Evolutionary conservation across 2,329 filamentous ascomycete genomes (phyloP).

Genomic region (Botryosphaeria dothidea): DNA sequence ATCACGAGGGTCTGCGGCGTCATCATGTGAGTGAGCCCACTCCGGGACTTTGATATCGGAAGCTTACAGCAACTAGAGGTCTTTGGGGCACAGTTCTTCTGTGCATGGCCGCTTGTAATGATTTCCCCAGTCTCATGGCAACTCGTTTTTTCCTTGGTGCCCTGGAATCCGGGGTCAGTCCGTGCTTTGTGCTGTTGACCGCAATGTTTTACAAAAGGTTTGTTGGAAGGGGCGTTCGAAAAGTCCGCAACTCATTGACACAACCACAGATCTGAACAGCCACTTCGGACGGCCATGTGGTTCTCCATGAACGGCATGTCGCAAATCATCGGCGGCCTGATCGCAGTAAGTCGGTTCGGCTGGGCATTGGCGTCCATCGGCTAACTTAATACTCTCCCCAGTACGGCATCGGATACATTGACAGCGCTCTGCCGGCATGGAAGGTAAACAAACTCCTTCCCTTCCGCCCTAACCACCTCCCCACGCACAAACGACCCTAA

Average conservation of each 20-base stretch:
- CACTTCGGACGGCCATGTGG: constrained; percentile 14
- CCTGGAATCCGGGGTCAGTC: constrained; percentile 62
- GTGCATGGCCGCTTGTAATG: constrained; percentile 14
- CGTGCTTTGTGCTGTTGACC: constrained; percentile 14
- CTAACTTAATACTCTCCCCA: constrained; percentile 48
- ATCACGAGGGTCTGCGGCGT: constrained; percentile 40
- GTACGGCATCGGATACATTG: constrained; percentile 62
- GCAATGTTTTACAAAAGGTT: constrained; percentile 1
- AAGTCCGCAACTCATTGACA: constrained; percentile 26
- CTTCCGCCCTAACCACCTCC: constrained; percentile 59
- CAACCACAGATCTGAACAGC: background rate
- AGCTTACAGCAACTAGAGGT: background rate
- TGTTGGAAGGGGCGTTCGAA: constrained; percentile 16
- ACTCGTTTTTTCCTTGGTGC: constrained; percentile 67
- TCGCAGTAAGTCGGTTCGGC: background rate
- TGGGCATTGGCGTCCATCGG: background rate
- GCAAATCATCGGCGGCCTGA: constrained; percentile 15
- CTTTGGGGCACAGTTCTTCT: constrained; percentile 13
- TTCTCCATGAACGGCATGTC: constrained; percentile 17
- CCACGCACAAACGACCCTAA: too few relatives aligned
- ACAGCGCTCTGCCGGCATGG: constrained; percentile 61
- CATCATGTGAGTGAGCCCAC: constrained; percentile 45
- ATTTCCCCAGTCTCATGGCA: constrained; percentile 38
- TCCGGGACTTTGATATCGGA: background rate
- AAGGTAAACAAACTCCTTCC: constrained; percentile 45